Base-by-base conservation (phyloP, 768 basidiomycete genomes). In the Suillus placidus region DNA sequence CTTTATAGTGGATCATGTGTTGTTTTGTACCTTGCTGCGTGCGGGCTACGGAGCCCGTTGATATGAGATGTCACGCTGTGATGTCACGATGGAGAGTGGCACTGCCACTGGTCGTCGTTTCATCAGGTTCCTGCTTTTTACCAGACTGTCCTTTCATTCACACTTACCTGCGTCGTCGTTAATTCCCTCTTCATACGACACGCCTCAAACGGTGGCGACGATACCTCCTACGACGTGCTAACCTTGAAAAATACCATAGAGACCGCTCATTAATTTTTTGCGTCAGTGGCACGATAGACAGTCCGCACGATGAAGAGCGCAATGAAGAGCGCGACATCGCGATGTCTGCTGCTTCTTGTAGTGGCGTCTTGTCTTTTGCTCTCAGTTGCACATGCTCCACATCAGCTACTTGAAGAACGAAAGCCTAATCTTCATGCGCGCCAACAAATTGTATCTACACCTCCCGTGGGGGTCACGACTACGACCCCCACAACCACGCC, bases 281-380 rank as follows among this genome's bases (percentile, higher is more conserved):
- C 66, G 54, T 64, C 54, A 20, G n/a, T n/a, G n/a, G n/a, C 42
- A 66, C 64, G 30, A 52, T 62, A 38, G 54, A 61, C 52, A 45
- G 51, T 35, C 61, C 63, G 18, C 40, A 40, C 12, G 49, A 72
- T 55, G 64, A 66, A 63, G 55, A 67, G 63, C 67, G 70, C 67
- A 65, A 71, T 75, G 71, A 71, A 74, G 64, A 67, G 68, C 52
- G 52, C 68, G 63, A 65, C 61, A 34, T 69, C 66, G 20, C 66
- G 71, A 45, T 68, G 67, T 61, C 68, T 80, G 37, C 40, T 60
- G 12, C 60, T 78, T 35, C 58, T 81, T 30, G 70, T 75, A 37
- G 57, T 71, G 42, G 63, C 72, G 7, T 69, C 74, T 32, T 73
- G 73, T 38, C 72, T 71, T 51, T 45, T 75, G 47, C 64, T 78